Conservation (phyloP, 306 rosid species). For the Quercus rubra region DNA sequence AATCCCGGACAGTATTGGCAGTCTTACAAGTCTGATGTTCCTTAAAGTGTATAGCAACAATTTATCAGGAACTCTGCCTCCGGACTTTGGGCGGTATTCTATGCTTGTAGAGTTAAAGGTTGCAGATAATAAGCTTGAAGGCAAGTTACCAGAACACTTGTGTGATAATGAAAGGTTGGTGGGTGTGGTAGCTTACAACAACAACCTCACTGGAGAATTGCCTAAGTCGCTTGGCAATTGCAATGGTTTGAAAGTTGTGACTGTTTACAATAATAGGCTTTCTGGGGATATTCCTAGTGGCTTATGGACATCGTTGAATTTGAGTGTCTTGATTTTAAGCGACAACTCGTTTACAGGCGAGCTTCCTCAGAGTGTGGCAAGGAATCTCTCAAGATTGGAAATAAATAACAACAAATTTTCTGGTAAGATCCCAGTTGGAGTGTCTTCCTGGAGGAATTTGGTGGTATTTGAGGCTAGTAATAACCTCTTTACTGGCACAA, state of each 20-base stretch:
- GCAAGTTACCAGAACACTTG: conserved; percentile 53
- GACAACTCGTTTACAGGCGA: conserved; percentile 51
- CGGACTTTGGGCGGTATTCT: conserved; percentile 52
- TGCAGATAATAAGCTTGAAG: conserved; percentile 35
- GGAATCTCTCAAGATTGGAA: conserved; percentile 38
- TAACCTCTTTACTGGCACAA: conserved; percentile 48
- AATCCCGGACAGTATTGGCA: conserved; percentile 52
- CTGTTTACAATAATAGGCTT: conserved; percentile 33
- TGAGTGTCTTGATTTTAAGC: conserved; percentile 25
- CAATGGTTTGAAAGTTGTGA: conserved; percentile 16
- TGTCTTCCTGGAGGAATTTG: conserved; percentile 49
- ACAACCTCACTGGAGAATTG: conserved; percentile 50
- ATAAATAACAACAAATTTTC: conserved; percentile 54
- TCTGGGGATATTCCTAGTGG: conserved; percentile 62
- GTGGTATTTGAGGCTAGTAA: conserved; percentile 42
- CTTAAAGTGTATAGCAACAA: conserved; percentile 42
- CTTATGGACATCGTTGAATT: conserved; percentile 52
- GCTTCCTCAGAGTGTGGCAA: conserved; percentile 47
- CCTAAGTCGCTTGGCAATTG: conserved; percentile 68
- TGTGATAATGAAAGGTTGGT: conserved; percentile 41
- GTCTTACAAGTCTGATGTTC: conserved; percentile 37
- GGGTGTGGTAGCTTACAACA: conserved; percentile 31
- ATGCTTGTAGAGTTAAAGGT: conserved; percentile 32
- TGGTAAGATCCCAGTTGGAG: conserved; percentile 50
- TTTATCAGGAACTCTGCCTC: conserved; percentile 54